phyloP scores from a whole-genome alignment of 2,329 filamentous ascomycete genomes.

The Botrytis paeoniae region DNA sequence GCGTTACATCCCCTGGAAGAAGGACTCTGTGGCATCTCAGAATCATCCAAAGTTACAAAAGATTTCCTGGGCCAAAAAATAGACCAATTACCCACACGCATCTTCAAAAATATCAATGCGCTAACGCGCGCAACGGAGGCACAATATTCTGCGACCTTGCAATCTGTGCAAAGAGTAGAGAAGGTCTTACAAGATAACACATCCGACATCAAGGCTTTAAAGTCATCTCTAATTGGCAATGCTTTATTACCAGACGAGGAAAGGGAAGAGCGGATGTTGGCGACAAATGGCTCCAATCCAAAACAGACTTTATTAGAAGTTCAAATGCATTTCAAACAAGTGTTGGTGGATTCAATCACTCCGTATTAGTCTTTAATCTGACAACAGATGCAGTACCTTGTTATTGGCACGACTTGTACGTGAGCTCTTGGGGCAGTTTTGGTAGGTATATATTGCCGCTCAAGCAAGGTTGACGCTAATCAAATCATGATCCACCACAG shows the following conservation, averaged over 20 bases:
- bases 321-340: background rate
- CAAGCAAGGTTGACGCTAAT: background rate
- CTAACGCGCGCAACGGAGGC: background rate
- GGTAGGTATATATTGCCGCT: background rate
- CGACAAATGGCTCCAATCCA: background rate
- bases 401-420: background rate
- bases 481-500: background rate
- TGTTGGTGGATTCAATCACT: background rate
- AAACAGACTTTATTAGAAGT: background rate
- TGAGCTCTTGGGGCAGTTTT: background rate
- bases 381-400: background rate
- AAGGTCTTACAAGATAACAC: background rate
- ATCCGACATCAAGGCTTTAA: background rate
- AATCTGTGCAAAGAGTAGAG: background rate
- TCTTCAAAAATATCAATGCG: background rate
- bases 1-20: background rate
- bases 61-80: background rate
- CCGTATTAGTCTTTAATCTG: background rate
- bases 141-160: background rate
- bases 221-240: background rate
- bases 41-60: background rate
- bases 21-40: background rate
- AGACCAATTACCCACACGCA: background rate
- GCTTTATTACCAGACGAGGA: background rate
- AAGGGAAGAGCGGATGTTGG: background rate